Conservation (phyloP, 2,329 filamentous ascomycete species). For the Graphiopsis chlorocephala region DNA sequence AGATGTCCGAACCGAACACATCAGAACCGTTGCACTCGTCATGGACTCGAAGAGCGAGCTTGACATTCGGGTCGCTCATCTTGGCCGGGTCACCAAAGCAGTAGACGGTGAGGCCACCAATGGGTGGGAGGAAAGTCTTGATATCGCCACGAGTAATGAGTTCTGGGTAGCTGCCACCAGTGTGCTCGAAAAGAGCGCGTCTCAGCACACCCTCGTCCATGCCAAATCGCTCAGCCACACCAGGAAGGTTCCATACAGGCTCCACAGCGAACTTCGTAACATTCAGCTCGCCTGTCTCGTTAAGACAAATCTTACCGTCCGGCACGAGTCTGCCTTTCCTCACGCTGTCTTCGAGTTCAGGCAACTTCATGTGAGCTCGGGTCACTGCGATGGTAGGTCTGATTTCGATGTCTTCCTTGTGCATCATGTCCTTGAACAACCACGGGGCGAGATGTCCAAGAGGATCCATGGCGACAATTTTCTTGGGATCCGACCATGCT, state of each 20-base stretch:
- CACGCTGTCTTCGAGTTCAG: conserved; percentile 88
- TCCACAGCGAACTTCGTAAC: conserved; percentile 98
- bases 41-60: conserved; percentile 80
- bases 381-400: conserved; percentile 85
- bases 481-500: conserved; percentile 84
- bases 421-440: conserved; percentile 76
- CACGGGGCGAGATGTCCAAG: conserved; percentile 83
- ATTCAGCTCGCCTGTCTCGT: conserved; percentile 78
- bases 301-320: conserved; percentile 89
- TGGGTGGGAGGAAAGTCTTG: conserved; percentile 92
- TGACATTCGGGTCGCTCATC: conserved; percentile 81
- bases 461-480: conserved; percentile 97
- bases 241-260: conserved; percentile 64
- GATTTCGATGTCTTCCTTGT: conserved; percentile 78
- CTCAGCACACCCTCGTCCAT: conserved; percentile 90
- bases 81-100: conserved; percentile 94
- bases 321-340: conserved; percentile 68
- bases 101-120: conserved; percentile 93
- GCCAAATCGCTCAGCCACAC: conserved; percentile 83
- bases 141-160: conserved; percentile 92
- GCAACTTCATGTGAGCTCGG: conserved; percentile 92
- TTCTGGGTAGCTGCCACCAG: conserved; percentile 93
- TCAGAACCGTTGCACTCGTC: conserved; percentile 94
- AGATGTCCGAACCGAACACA: conserved; percentile 97
- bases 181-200: conserved; percentile 88